Evolutionary conservation across 441 rosid species (phyloP).

Genomic region (Hura crepitans): DNA sequence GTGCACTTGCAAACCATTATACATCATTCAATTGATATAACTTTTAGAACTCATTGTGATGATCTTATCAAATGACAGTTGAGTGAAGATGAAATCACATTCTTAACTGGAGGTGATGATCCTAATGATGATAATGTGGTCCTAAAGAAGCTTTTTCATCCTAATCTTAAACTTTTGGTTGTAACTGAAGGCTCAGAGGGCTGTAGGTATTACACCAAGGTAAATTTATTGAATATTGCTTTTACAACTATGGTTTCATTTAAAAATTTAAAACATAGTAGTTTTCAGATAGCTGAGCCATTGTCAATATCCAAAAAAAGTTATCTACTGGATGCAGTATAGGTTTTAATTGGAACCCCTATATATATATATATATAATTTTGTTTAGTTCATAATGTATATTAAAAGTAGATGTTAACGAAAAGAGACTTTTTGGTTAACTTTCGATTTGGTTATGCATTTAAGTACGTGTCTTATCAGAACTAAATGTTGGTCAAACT

Average conservation of each 20-base stretch:
- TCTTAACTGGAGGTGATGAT: conserved; percentile 82
- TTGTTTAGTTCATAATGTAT: no score
- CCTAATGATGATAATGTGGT: conserved; percentile 77
- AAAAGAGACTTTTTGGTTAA: no score
- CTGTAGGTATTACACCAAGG: conserved; percentile 93
- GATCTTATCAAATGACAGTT: conserved; percentile 45
- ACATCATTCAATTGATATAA: background rate
- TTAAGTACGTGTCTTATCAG: no score
- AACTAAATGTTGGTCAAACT: no score
- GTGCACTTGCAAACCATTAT: background rate
- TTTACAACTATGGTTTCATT: conserved; percentile 7
- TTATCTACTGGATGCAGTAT: background rate
- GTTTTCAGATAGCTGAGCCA: background rate
- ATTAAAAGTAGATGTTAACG: no score
- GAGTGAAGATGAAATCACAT: conserved; percentile 88
- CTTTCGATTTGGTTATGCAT: no score
- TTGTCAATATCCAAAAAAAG: background rate
- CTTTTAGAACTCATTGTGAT: conserved; percentile 15
- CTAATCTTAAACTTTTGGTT: conserved; percentile 72
- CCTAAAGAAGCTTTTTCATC: conserved; percentile 77
- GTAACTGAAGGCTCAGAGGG: conserved; percentile 91
- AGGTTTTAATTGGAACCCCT: background rate
- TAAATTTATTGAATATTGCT: conserved; percentile 21
- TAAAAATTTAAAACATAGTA: background rate
- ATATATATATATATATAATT: no score